Conservation (phyloP, 306 rosid species). For the Prinsepia uniflora region DNA sequence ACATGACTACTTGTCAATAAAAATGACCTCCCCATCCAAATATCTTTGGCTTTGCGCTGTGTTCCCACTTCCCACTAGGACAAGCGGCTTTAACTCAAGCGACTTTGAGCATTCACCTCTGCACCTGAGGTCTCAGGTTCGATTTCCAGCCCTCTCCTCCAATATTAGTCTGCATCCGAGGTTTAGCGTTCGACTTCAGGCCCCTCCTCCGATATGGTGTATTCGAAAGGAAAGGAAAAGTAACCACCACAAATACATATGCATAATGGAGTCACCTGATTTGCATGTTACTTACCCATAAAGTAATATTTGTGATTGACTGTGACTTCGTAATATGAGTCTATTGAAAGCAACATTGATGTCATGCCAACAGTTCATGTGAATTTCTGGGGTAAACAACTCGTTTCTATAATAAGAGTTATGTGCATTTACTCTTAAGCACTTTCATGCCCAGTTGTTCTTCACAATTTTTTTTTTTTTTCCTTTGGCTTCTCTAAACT, state of each 20-base stretch:
- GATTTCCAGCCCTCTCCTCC: too few relatives aligned
- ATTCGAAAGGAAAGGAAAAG: not conserved
- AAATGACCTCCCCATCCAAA: too few relatives aligned
- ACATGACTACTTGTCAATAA: too few relatives aligned
- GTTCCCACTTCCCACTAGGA: too few relatives aligned
- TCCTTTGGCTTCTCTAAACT: too few relatives aligned
- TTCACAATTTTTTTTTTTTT: not conserved
- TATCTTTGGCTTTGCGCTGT: too few relatives aligned
- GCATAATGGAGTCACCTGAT: not conserved
- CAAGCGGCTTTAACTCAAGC: too few relatives aligned
- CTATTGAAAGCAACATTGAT: not conserved
- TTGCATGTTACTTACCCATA: not conserved
- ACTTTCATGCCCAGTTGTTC: conserved; percentile 19
- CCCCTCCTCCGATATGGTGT: too few relatives aligned
- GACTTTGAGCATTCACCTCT: too few relatives aligned
- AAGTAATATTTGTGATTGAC: conserved; percentile 10
- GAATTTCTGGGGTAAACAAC: conserved; percentile 18
- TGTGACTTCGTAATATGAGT: not conserved
- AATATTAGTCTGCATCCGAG: too few relatives aligned
- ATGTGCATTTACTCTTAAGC: not conserved
- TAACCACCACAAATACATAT: not conserved
- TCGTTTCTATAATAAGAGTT: not conserved
- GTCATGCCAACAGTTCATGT: conserved; percentile 22
- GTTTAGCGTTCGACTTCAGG: too few relatives aligned
- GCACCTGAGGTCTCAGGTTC: too few relatives aligned